A percentile compares a stretch with the other conserved stretches of the same genome.
Conservation (phyloP, 306 rosid species). For the Quercus aquifolioides region DNA sequence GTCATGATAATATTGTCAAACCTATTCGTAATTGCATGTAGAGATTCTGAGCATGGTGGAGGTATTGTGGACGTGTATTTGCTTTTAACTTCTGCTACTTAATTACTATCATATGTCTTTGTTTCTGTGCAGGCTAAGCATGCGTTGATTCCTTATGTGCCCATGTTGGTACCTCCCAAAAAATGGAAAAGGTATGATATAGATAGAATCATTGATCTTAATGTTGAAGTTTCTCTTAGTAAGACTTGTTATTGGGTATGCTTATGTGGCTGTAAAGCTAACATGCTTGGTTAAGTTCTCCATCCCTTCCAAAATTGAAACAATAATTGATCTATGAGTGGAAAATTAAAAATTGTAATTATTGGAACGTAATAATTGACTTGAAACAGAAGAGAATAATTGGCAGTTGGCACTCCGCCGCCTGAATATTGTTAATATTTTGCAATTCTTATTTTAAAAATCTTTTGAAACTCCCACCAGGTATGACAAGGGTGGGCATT, state of each 20-base stretch:
- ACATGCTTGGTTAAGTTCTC: not conserved
- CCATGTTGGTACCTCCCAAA: conserved; percentile 87
- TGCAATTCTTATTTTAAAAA: not conserved
- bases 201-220: conserved; percentile 13
- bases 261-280: not conserved
- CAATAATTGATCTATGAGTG: not conserved
- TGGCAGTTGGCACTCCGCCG: not conserved
- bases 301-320: not conserved
- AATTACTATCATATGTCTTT: conserved; percentile 22
- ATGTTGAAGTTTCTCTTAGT: conserved; percentile 8
- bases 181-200: conserved; percentile 79
- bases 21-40: not conserved
- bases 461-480: conserved; percentile 35
- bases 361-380: not conserved
- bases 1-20: not conserved
- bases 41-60: not conserved
- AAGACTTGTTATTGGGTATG: conserved; percentile 4
- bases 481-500: conserved; percentile 85
- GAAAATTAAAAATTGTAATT: not conserved
- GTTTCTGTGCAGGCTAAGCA: conserved; percentile 60
- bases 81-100: conserved; percentile 9
- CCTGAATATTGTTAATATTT: not conserved
- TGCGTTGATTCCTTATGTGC: conserved; percentile 77
- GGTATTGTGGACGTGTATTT: not conserved
- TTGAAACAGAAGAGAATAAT: not conserved